Evolutionary conservation across 108 stramenopile species (phyloP), one percentile per base, ranked within the genome.

Genomic region (Nannochloropsis salina): DNA sequence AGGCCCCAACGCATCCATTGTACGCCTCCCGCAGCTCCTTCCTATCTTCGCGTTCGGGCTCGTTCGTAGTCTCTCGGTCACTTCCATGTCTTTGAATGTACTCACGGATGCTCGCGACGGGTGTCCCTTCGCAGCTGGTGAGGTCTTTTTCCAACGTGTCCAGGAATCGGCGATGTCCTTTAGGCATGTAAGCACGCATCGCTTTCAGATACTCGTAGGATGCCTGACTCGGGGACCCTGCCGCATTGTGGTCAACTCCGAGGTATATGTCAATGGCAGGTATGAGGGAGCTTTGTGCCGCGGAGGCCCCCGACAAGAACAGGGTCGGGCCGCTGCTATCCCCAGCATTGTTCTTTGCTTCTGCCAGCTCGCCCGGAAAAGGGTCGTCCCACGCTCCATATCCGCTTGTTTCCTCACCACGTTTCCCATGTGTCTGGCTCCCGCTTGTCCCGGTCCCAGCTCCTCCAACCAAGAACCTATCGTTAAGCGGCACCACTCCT

Each of bases 161-260:
- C 43, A 88, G 83, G 81, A 88, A 80, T 5, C 84, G 84, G n/a
- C 88, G 84, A 82, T 88, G 88, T 44, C 74, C 82, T 83, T 22
- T 22, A 5, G 88, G 88, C 88, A 88, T 88, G 51, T 88, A 88
- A 2, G 43, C 43, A 31, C 88, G 82, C 88, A 88, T 88, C 15
- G 85, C 84, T 11, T 81, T 8, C 41, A 88, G 43, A 41, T 82
- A 88, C 2, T 45, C 82, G 41, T 80, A 44, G 9, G 81, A 82
- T 31, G 88, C 15, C 61, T 74, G 61, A 74, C 61, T 74, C 15
- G 20, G 61, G 20, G 61, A n/a, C 20, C 61, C 81, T 51, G 81
- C 84, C 45, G 9, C 44, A 22, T 80, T 44, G 80, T 88, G 88
- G 20, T 47, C 45, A 40, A 88, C 84, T 9, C 61, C 85, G 0